A percentile compares a stretch with the other conserved stretches of the same genome.
These are phyloP conservation scores for Thuidium tamariscinum DNA, from an alignment of 225 moss, liverwort and hornwort species.

Conservation along the genomic window DNA sequence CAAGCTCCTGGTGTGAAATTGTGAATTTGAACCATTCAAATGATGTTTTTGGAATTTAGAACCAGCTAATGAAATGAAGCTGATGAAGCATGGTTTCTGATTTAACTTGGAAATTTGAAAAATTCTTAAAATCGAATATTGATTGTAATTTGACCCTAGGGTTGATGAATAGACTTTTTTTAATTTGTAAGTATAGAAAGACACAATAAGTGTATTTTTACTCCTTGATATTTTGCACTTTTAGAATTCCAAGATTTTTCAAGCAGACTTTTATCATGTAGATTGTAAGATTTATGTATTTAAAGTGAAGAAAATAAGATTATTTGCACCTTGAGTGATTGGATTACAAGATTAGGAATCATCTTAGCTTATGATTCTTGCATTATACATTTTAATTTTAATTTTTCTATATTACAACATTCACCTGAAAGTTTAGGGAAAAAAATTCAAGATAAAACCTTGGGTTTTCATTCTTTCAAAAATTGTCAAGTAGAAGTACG, in stretches of 20 bases:
- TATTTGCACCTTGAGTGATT: too few species aligned
- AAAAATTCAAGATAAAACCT: too few species aligned
- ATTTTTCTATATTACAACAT: fast-evolving
- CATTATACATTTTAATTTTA: not conserved
- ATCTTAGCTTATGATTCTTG: not conserved
- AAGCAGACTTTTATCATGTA: too few species aligned
- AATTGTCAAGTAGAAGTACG: not conserved
- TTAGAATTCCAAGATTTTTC: not conserved
- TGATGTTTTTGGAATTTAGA: not conserved
- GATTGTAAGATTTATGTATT: not conserved
- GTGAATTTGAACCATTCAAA: not conserved
- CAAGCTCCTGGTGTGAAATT: not conserved
- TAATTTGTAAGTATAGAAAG: not conserved
- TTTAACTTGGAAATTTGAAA: fast-evolving
- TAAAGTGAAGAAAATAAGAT: not conserved
- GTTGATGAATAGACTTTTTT: fast-evolving
- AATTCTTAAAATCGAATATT: too few species aligned
- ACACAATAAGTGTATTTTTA: not conserved
- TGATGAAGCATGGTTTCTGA: fast-evolving
- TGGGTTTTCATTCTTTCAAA: not conserved
- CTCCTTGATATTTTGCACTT: not conserved
- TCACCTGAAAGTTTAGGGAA: not conserved
- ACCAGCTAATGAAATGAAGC: not conserved
- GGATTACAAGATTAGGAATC: not conserved
- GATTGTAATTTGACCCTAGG: too few species aligned